A percentile compares a stretch with the other conserved stretches of the same genome.
These are phyloP conservation scores for Fusarium camptoceras DNA, from an alignment of 2,329 filamentous ascomycete genomes.

Conservation along the genomic window DNA sequence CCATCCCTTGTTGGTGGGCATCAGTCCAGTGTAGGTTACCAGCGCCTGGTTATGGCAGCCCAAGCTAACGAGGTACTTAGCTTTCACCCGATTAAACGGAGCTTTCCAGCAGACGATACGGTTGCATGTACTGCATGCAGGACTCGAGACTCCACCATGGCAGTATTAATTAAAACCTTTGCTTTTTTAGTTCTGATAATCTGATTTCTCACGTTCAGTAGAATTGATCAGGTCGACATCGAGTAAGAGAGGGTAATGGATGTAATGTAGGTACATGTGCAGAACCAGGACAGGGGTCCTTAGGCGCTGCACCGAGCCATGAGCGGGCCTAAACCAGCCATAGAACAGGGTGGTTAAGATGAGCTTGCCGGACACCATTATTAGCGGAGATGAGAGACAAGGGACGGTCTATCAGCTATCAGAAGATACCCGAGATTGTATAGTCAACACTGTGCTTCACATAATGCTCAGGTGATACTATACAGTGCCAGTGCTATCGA, in stretches of 20 bases:
- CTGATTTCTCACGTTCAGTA: conserved; percentile 7
- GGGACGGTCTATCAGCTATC: conserved; percentile 34
- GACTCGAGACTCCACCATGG: background rate
- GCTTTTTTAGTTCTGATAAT: conserved; percentile 17
- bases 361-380: conserved; percentile 48
- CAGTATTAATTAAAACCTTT: background rate
- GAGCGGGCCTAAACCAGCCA: conserved; percentile 30
- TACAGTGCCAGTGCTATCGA: background rate
- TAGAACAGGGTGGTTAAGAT: conserved; percentile 47
- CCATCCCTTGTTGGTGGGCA: conserved; percentile 30
- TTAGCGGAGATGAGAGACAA: conserved; percentile 50
- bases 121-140: background rate
- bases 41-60: background rate
- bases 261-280: conserved; percentile 23
- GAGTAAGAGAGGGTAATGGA: conserved; percentile 5
- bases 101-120: background rate
- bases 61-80: background rate
- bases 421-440: background rate
- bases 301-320: conserved; percentile 45
- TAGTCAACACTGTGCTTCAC: conserved; percentile 18
- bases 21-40: background rate
- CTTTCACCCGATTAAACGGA: background rate
- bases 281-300: conserved; percentile 34
- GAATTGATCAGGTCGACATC: conserved; percentile 13
- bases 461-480: too few species aligned